Evolutionary conservation across 2,329 filamentous ascomycete genomes (phyloP), one percentile per base, ranked within the genome.

Genomic region (Diaporthe australafricana): DNA sequence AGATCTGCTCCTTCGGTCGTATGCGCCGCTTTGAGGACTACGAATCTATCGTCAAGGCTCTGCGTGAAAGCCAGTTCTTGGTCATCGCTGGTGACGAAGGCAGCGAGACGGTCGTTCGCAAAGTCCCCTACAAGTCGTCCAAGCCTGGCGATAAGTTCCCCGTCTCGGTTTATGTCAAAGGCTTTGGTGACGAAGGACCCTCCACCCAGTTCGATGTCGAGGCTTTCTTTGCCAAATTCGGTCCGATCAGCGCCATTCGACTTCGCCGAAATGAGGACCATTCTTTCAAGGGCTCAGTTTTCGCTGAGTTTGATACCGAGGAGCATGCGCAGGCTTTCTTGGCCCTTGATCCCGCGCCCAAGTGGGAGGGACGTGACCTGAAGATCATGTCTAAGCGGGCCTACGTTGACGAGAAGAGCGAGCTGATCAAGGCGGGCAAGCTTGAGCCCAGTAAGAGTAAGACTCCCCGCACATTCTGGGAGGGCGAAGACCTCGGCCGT

Each of bases 1-100:
- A 91, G 74, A 90, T 99, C 76, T 90, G 92, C 87, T 91, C 86
- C 66, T 99, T 99, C 88, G 96, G 95, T 85, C 95, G 97, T 81
- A 99, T 99, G 97, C 92, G 91, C 76, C 93, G 92, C 78, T 99
- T 98, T 89, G 91, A 96, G 84, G 94, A 94, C 52, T 95, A 95
- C 85, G 91, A 89, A 70, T 92, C 93, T 70, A 89, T 99, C 53
- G 91, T 98, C 73, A 90, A 91, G 68, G 96, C 96, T 45, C 89
- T 98, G 67, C 93, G 92, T 82, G 89, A 93, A 27, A 96, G 94
- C 84, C 87, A 88, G 38, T 84, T 91, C 73, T 87, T 99, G 63
- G 89, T 93, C 8, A 83, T 98, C 69, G 87, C 89, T 70, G 94
- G 96, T 68, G 87, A 92, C 76, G 90, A 95, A 75, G 92, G 91